Conservation (phyloP, 148 eudicot species). For the Heliamphora exappendiculata region DNA sequence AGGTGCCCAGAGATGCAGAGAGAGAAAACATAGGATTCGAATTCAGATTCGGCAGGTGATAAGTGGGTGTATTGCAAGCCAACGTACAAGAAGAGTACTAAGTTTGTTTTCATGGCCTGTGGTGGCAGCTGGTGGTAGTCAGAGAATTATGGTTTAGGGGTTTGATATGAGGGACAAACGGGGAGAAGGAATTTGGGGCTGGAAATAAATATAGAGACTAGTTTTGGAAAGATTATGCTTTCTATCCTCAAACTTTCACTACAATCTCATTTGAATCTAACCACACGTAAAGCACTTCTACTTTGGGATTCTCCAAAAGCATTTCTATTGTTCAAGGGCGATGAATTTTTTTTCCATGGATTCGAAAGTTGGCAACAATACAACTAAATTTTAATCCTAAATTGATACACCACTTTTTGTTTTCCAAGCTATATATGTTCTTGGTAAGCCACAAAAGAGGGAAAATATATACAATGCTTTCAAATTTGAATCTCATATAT, state of each 20-base stretch:
- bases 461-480: neutral
- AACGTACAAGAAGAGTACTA: conserved; percentile 68
- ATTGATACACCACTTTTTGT: neutral
- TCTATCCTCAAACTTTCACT: too few relatives aligned
- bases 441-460: neutral
- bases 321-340: too few relatives aligned
- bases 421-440: neutral
- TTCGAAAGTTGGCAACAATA: neutral
- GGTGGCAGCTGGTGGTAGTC: neutral
- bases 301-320: too few relatives aligned
- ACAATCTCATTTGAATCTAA: too few relatives aligned
- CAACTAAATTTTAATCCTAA: neutral
- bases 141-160: neutral
- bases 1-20: conserved; percentile 95
- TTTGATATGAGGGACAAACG: neutral
- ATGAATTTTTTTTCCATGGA: too few relatives aligned
- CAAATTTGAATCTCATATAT: conserved; percentile 1
- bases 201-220: too few relatives aligned
- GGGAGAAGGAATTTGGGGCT: too few relatives aligned
- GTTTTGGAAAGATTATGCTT: too few relatives aligned
- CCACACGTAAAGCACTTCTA: too few relatives aligned
- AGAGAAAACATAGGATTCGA: conserved; percentile 66
- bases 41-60: conserved; percentile 83
- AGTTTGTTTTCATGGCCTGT: conserved; percentile 50
- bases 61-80: conserved; percentile 96